phyloP scores from a whole-genome alignment of 169 alveolate species.

The Neospora caninum region DNA sequence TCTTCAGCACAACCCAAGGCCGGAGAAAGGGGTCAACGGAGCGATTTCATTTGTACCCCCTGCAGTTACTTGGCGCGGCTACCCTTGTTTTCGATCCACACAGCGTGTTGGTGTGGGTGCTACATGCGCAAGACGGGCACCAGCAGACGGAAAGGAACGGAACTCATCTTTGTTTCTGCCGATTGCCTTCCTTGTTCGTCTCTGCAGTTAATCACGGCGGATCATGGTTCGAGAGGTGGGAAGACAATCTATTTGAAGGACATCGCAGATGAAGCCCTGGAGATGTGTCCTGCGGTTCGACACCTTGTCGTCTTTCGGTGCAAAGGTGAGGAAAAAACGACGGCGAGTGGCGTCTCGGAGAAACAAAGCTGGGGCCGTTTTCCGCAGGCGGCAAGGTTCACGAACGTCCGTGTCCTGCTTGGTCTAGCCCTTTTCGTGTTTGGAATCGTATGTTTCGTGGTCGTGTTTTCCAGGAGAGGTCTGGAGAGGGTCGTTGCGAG shows the following conservation, averaged over 20 bases:
- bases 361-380: background rate
- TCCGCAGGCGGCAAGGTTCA: too few species aligned
- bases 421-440: background rate
- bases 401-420: too few species aligned
- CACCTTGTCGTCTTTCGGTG: slow-evolving; percentile 81
- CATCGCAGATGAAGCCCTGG: slow-evolving; percentile 89
- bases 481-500: too few species aligned
- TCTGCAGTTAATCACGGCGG: slow-evolving; percentile 86
- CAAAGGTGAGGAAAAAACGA: background rate
- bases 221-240: slow-evolving; percentile 91
- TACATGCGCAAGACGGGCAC: too few species aligned
- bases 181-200: background rate
- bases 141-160: background rate
- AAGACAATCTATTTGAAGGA: slow-evolving; percentile 83
- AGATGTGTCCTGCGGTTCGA: slow-evolving; percentile 75
- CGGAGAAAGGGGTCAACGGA: too few species aligned
- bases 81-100: too few species aligned
- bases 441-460: background rate
- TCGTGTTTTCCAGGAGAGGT: too few species aligned
- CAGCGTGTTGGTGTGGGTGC: too few species aligned
- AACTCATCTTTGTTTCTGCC: background rate
- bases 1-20: too few species aligned
- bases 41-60: too few species aligned
- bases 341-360: too few species aligned
- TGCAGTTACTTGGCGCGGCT: too few species aligned